Evolutionary conservation across 1,284 basidiomycete genomes (phyloP), one percentile per base, ranked within the genome.

Genomic region (Tylopilus orsonianus): DNA sequence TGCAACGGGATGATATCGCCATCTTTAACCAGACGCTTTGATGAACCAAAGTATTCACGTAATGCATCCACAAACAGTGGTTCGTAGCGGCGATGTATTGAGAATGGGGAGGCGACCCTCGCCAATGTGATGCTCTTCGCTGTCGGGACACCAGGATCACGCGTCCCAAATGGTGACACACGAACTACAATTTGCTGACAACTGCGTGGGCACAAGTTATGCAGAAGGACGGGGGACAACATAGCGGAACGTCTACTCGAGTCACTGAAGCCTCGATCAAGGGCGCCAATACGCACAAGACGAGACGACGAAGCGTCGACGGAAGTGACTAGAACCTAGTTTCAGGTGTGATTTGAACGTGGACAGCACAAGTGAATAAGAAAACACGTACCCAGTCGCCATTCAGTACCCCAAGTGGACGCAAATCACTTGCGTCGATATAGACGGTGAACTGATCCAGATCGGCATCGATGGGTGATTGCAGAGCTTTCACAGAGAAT

Each of bases 1-100:
- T 77, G 72, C 5, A 97, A 75, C 1, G 84, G 80, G 41, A 99
- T 79, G 14, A 96, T 60, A 65, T 98, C 95, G 1, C 91, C 92
- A 49, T 80, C 74, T 62, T 87, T 85, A 12, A 96, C 76, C 18
- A 97, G 69, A 27, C 83, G 77, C 50, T 73, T 79, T 0, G 69
- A 67, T 0, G 65, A 63, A 32, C 78, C 72, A 61, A 97, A 93
- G 63, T 89, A 81, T 3, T 64, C 52, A 48, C 83, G 87, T 52
- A 98, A 69, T 5, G 84, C 82, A 12, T 74, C 71, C 12, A 94
- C 67, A 64, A 90, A 89, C 7, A 83, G 66, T 1, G 75, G 64
- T 60, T 97, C 90, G 60, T 90, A 90, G 27, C 74, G 70, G 48
- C 86, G 85, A 64, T 87, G 83, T 5, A 81, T 82, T 1, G 90